Conservation (phyloP, 1,284 basidiomycete species). For the Tilletia indica region DNA sequence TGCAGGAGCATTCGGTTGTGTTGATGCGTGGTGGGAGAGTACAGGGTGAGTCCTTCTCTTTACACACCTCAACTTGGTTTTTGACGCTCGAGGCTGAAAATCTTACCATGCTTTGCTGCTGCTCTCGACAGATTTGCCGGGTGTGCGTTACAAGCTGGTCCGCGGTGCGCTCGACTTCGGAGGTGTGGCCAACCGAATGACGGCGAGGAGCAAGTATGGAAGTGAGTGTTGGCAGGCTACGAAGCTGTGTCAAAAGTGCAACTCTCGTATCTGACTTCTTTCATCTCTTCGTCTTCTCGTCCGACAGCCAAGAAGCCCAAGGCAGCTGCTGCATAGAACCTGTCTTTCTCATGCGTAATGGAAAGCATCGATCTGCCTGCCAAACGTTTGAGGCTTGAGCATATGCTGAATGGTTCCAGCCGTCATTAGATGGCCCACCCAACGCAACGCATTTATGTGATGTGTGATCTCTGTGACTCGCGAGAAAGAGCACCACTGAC, state of each 20-base stretch:
- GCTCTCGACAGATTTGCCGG: constrained; percentile 1
- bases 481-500: too few species aligned
- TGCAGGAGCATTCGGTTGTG: constrained; percentile 97
- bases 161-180: constrained; percentile 88
- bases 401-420: too few species aligned
- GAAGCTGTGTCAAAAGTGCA: background rate
- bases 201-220: constrained; percentile 87
- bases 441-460: too few species aligned
- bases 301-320: constrained; percentile 17
- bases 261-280: background rate
- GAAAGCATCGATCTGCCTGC: too few species aligned
- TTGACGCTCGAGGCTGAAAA: background rate
- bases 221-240: constrained; percentile 64
- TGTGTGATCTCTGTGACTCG: too few species aligned
- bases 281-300: background rate
- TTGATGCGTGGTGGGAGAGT: constrained; percentile 88
- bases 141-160: constrained; percentile 85
- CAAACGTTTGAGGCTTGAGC: too few species aligned
- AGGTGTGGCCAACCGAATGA: constrained; percentile 80
- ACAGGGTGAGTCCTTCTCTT: constrained; percentile 73
- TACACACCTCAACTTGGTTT: background rate
- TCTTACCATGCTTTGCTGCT: background rate
- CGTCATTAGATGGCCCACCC: too few species aligned
- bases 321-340: constrained; percentile 5
- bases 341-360: background rate